Base-by-base conservation (phyloP, 78 protist genomes). In the Dictyostelium citrinum region DNA sequence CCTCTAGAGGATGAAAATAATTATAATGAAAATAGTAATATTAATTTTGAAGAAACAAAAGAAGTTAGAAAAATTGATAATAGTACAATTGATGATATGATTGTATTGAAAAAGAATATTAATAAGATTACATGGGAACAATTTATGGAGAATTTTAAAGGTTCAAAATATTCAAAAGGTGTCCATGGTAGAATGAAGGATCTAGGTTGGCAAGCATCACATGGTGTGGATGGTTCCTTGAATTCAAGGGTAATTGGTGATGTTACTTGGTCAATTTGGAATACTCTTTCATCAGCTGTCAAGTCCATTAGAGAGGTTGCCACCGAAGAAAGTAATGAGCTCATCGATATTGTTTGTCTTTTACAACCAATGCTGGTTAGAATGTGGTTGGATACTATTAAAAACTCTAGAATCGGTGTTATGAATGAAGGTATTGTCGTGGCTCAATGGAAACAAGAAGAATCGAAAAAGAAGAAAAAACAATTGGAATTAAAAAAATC, bases 161-260 rank as follows among this genome's bases (percentile, higher is more conserved):
- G 92, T 37, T 75, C 64, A 46, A 86, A 86, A 77, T 86, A 86
- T 61, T 61, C 74, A 55, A 86, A 86, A 16, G 92, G 92, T 29
- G 43, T 86, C 1, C 43, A 51, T 64, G 70, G 68, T 27, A 86
- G 92, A 86, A 86, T 86, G 92, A 86, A 86, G 16, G 92, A 86
- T 77, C 68, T 86, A 43, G 92, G 92, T 39, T 86, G 81, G 77
- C 92, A 86, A 61, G 92, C 92, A 31, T 86, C 92, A 22, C 92
- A 86, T 61, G 92, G 92, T 45, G 27, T 86, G 2, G 84, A 86
- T 64, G 92, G 92, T 37, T 51, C 92, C 17, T 76, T 86, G 49
- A 86, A 77, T 31, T 27, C 92, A 27, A 86, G 92, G 79, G 84
- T 86, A 9, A 8, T 86, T 11, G 92, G 92, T 45, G 92, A 86